phyloP scores from a whole-genome alignment of 2,329 filamentous ascomycete genomes.

The Monilinia laxa region DNA sequence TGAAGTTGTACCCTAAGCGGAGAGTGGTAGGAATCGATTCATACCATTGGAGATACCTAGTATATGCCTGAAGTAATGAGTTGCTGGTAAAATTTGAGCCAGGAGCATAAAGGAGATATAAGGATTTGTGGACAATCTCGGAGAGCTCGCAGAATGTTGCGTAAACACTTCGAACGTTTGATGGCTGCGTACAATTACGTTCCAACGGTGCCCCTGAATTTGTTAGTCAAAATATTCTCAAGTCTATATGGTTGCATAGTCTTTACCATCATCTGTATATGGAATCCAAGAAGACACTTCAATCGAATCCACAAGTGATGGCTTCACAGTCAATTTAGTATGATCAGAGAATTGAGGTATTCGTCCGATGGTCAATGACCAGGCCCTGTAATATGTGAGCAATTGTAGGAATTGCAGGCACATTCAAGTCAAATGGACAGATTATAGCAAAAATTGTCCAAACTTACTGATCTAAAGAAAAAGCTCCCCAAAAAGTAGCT shows the following conservation, averaged over 20 bases:
- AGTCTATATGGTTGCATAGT: neutral
- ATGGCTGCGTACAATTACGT: constrained; percentile 61
- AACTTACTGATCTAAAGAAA: constrained; percentile 55
- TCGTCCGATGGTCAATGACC: constrained; percentile 63
- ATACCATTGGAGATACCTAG: constrained; percentile 71
- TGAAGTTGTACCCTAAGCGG: constrained; percentile 65
- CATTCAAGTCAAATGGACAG: neutral
- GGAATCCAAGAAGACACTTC: constrained; percentile 55
- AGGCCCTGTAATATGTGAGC: constrained; percentile 49
- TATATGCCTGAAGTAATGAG: constrained; percentile 63
- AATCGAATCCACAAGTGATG: constrained; percentile 58
- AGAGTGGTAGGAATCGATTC: constrained; percentile 63
- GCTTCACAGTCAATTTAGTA: constrained; percentile 57
- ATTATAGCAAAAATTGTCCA: constrained; percentile 46
- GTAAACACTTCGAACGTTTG: constrained; percentile 66
- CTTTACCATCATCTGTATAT: constrained; percentile 39
- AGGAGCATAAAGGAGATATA: constrained; percentile 65
- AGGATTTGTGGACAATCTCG: constrained; percentile 67
- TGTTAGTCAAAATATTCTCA: neutral
- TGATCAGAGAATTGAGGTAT: constrained; percentile 60
- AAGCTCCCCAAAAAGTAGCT: constrained; percentile 51
- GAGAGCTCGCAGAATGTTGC: constrained; percentile 70
- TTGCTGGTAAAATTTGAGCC: constrained; percentile 63
- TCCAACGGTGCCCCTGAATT: constrained; percentile 48
- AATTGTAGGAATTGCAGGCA: constrained; percentile 35